Percentiles rank a stretch among this genome's conserved stretches.
Conservation (phyloP, 2,329 filamentous ascomycete genomes). For the Alternaria ventricosa region DNA sequence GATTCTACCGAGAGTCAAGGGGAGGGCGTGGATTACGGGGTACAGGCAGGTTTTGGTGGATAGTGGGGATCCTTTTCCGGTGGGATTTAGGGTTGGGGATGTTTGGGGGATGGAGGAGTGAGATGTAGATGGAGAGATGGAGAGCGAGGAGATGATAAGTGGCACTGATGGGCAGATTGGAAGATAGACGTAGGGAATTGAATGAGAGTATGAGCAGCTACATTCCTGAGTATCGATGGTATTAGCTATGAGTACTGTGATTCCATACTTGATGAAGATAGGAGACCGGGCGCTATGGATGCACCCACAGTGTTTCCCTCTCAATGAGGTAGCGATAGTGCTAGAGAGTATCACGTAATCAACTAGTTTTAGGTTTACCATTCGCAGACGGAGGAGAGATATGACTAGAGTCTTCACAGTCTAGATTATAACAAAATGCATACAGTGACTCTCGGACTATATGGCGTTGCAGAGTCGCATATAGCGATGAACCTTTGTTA, state of each 20-base stretch:
- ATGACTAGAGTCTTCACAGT: not conserved
- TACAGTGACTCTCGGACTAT: not conserved
- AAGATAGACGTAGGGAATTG: not conserved
- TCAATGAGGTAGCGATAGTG: not conserved
- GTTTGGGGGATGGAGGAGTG: constrained; percentile 17
- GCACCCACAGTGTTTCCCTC: not conserved
- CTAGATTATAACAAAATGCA: not conserved
- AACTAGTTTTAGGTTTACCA: too few relatives aligned
- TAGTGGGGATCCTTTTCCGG: constrained; percentile 54
- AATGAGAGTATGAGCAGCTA: not conserved
- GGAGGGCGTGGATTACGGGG: constrained; percentile 56
- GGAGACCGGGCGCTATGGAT: not conserved
- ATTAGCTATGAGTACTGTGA: too few relatives aligned
- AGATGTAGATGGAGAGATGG: not conserved
- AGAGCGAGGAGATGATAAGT: not conserved
- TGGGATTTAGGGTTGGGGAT: constrained; percentile 48
- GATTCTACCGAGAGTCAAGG: constrained; percentile 52
- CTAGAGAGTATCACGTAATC: not conserved
- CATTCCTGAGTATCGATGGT: not conserved
- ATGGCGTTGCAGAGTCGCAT: not conserved
- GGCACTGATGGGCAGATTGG: not conserved
- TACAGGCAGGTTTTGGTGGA: constrained; percentile 55
- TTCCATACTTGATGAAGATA: accelerated
- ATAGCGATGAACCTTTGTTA: not conserved
- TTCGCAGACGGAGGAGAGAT: not conserved